Conservation (phyloP, 2,329 filamentous ascomycete species). For the Cladosporium sp. region DNA sequence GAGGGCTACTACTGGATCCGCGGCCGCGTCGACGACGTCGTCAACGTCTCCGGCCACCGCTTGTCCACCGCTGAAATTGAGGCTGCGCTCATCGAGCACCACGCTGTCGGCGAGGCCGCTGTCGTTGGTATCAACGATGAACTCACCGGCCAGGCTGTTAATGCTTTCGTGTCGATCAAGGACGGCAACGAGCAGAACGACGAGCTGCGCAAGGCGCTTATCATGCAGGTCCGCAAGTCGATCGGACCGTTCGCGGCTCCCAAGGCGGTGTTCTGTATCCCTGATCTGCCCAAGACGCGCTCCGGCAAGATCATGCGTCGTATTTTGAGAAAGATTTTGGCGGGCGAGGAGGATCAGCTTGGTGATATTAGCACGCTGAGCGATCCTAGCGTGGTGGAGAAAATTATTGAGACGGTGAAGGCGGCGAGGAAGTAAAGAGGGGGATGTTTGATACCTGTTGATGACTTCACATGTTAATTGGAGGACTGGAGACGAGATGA, state of each 20-base stretch:
- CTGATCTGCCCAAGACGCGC: slow-evolving; percentile 94
- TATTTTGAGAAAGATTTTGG: slow-evolving; percentile 94
- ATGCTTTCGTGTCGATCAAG: slow-evolving; percentile 93
- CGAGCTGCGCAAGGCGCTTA: slow-evolving; percentile 85
- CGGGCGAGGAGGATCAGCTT: slow-evolving; percentile 94
- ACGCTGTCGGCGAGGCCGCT: slow-evolving; percentile 85
- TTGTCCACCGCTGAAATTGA: slow-evolving; percentile 98
- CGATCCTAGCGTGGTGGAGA: slow-evolving; percentile 83
- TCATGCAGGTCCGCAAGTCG: slow-evolving; percentile 92
- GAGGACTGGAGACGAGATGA: not conserved
- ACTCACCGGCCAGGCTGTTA: slow-evolving; percentile 94
- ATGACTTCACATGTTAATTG: not conserved
- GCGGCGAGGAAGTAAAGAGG: slow-evolving; percentile 45
- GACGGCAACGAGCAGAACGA: slow-evolving; percentile 75
- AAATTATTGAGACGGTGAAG: slow-evolving; percentile 83
- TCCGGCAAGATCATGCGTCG: slow-evolving; percentile 99
- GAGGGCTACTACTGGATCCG: slow-evolving; percentile 99
- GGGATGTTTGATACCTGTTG: not conserved
- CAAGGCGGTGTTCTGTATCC: slow-evolving; percentile 87
- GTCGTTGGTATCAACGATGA: slow-evolving; percentile 93
- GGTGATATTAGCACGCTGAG: slow-evolving; percentile 93
- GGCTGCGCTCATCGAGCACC: slow-evolving; percentile 90
- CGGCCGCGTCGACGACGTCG: slow-evolving; percentile 95
- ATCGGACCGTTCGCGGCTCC: slow-evolving; percentile 97
- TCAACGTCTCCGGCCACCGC: slow-evolving; percentile 95